Conservation (phyloP, 176 grass and related monocot species). For the Aechmea fasciata region DNA sequence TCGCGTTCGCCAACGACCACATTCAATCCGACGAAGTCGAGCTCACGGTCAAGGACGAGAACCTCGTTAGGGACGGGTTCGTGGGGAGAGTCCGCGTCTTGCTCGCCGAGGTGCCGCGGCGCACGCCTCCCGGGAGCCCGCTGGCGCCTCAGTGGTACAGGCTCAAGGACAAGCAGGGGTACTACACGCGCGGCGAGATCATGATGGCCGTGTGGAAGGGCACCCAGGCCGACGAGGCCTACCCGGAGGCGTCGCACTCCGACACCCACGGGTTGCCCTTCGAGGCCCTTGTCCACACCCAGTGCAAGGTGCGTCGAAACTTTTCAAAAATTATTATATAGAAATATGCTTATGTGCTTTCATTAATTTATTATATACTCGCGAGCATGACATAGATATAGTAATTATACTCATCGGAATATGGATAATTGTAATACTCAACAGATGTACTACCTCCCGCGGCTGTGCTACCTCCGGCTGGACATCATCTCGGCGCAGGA, state of each 20-base stretch:
- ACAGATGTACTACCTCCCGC: constrained; percentile 23
- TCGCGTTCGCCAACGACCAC: constrained; percentile 7
- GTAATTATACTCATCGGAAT: too few species aligned
- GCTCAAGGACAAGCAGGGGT: not conserved
- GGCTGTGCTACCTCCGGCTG: constrained; percentile 37
- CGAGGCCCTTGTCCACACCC: not conserved
- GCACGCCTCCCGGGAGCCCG: constrained; percentile 6
- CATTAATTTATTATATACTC: too few species aligned
- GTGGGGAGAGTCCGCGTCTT: not conserved
- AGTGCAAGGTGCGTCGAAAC: not conserved
- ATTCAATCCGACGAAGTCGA: not conserved
- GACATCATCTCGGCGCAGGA: constrained; percentile 29
- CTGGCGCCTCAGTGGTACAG: constrained; percentile 22
- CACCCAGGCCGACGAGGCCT: constrained; percentile 20
- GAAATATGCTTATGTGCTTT: not conserved
- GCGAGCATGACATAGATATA: not conserved
- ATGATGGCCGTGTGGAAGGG: constrained; percentile 21
- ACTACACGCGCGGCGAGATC: not conserved
- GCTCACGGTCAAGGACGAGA: constrained; percentile 5
- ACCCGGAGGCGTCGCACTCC: constrained; percentile 7
- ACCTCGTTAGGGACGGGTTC: not conserved
- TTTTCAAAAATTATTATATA: not conserved
- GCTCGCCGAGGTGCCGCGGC: constrained; percentile 1
- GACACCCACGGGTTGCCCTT: not conserved
- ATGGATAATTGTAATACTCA: too few species aligned